A percentile compares a stretch with the other conserved stretches of the same genome.
These are phyloP conservation scores for Dimargaris verticillata DNA, from an alignment of 192 early-diverging fungal species.

Conservation along the genomic window DNA sequence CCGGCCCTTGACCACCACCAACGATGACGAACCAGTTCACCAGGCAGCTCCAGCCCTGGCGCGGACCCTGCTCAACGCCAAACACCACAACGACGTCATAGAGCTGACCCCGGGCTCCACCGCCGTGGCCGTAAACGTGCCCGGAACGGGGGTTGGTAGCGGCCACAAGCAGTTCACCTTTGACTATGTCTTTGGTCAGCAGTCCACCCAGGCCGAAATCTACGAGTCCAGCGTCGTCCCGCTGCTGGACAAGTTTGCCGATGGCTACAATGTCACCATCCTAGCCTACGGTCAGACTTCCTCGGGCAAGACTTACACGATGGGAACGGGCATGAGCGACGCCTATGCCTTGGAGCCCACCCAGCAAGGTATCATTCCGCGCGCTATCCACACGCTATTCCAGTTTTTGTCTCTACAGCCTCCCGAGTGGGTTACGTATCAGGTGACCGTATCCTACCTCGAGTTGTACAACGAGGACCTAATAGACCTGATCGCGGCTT, in stretches of 20 bases:
- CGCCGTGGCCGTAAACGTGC: constrained; percentile 8
- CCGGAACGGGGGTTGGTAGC: constrained; percentile 9
- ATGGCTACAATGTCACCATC: constrained; percentile 89
- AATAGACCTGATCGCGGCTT: constrained; percentile 65
- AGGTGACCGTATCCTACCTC: constrained; percentile 60
- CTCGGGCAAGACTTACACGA: constrained; percentile 89
- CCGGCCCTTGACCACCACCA: constrained; percentile 17
- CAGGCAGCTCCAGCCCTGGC: not conserved
- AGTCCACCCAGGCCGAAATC: constrained; percentile 37
- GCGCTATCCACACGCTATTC: constrained; percentile 52
- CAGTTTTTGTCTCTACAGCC: constrained; percentile 14
- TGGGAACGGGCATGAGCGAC: constrained; percentile 55
- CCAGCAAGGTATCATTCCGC: constrained; percentile 48
- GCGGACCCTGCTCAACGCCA: not conserved
- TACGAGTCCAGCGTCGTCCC: constrained; percentile 35
- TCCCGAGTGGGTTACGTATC: constrained; percentile 12
- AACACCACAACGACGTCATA: constrained; percentile 4
- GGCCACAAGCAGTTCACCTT: constrained; percentile 30
- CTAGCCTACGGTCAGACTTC: constrained; percentile 90
- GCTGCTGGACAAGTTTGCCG: constrained; percentile 38
- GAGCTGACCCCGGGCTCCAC: constrained; percentile 4
- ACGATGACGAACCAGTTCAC: not conserved
- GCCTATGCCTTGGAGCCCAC: constrained; percentile 14
- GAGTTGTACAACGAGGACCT: constrained; percentile 97
- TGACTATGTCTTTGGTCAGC: constrained; percentile 49